A percentile compares a stretch with the other conserved stretches of the same genome.
Evolutionary conservation across 371 early-diverging fungal genomes (phyloP).

Genomic region (Catenaria anguillulae): DNA sequence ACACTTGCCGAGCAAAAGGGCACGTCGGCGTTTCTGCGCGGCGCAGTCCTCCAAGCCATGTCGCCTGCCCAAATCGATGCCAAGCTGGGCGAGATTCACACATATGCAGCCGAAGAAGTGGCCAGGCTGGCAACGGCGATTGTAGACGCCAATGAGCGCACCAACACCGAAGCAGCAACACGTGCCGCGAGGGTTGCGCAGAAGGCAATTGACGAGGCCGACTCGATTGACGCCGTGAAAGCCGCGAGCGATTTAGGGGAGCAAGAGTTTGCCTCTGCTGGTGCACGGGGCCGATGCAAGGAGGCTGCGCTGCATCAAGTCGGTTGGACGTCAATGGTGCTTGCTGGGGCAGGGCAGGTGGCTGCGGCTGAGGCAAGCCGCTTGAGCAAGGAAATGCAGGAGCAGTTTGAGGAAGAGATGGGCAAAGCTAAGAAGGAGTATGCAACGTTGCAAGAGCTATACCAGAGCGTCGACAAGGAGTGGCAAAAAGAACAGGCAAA

Average conservation of each 20-base stretch:
- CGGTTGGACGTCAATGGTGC: neutral
- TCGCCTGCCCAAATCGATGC: neutral
- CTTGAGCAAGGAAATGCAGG: neutral
- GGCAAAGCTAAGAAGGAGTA: neutral
- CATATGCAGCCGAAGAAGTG: neutral
- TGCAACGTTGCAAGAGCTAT: neutral
- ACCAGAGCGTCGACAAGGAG: slow-evolving; percentile 6
- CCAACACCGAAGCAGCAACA: neutral
- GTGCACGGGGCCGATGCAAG: too few relatives aligned
- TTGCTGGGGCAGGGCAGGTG: neutral
- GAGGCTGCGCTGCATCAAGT: neutral
- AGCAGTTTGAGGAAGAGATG: neutral
- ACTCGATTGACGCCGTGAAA: neutral
- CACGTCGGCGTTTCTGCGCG: neutral
- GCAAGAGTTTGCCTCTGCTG: too few relatives aligned
- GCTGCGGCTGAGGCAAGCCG: neutral
- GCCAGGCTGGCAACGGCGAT: neutral
- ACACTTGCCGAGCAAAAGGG: neutral
- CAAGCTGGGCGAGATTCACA: neutral
- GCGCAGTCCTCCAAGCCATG: neutral
- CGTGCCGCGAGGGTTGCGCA: neutral
- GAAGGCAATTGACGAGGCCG: neutral
- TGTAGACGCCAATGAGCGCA: neutral
- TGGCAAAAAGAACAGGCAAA: slow-evolving; percentile 5
- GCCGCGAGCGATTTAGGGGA: neutral